Percentiles rank a stretch among this genome's conserved stretches.
Conservation (phyloP, 2,329 filamentous ascomycete species). For the Triangularia setosa region DNA sequence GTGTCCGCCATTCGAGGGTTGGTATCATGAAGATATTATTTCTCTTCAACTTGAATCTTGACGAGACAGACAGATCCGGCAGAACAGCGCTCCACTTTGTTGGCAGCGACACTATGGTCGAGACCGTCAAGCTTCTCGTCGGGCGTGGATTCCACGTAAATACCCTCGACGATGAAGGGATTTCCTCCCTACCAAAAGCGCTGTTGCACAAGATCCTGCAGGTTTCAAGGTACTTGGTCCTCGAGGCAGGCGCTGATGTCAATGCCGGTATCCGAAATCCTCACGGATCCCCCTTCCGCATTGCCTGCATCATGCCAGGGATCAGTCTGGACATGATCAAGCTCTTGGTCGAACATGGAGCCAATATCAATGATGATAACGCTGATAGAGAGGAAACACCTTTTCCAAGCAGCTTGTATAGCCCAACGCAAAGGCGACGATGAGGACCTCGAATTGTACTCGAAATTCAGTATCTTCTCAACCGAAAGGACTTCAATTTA, state of each 20-base stretch:
- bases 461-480: too few species aligned
- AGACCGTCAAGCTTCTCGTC: background rate
- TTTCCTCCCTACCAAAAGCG: background rate
- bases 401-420: background rate
- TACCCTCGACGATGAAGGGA: background rate
- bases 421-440: too few species aligned
- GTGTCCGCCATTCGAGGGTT: background rate
- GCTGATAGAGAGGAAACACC: background rate
- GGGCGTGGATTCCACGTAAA: background rate
- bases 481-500: too few species aligned
- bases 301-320: background rate
- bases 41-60: background rate
- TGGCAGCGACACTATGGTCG: background rate
- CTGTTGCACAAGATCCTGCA: background rate
- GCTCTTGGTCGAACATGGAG: background rate
- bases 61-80: background rate
- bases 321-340: background rate
- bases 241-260: background rate
- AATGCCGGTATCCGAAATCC: background rate
- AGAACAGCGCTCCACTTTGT: background rate
- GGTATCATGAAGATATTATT: background rate
- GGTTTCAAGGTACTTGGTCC: background rate
- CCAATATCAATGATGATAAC: background rate
- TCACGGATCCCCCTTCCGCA: background rate
- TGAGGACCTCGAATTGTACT: too few species aligned